A percentile compares a stretch with the other conserved stretches of the same genome.
Conservation (phyloP, 169 alveolate genomes). For the Condylostoma magnum region DNA sequence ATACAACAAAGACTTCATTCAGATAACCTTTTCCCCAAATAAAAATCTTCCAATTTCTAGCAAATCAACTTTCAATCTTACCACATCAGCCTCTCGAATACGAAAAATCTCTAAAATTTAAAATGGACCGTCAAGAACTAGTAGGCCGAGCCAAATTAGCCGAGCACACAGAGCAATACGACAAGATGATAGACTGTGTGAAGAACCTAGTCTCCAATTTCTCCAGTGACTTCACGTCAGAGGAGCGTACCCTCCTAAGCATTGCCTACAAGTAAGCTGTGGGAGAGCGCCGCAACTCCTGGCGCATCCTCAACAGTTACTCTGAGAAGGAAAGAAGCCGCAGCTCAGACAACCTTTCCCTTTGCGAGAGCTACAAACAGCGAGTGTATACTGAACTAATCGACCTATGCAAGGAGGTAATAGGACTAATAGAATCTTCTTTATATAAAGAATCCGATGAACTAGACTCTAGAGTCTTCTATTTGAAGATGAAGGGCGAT, state of each 20-base stretch:
- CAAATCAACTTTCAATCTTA: too few species aligned
- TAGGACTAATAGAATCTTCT: conserved; percentile 83
- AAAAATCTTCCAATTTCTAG: too few species aligned
- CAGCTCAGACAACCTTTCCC: conserved; percentile 87
- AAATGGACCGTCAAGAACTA: conserved; percentile 24
- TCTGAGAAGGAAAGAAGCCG: conserved; percentile 96
- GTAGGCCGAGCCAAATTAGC: conserved; percentile 95
- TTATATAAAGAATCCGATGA: conserved; percentile 89
- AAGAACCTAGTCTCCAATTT: conserved; percentile 55
- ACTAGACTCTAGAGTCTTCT: conserved; percentile 95
- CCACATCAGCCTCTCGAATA: too few species aligned
- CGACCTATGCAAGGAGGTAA: conserved; percentile 91
- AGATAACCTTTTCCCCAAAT: too few species aligned
- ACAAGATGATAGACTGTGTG: conserved; percentile 92
- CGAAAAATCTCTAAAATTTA: background rate
- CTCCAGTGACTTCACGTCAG: conserved; percentile 90
- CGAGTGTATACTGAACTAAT: conserved; percentile 94
- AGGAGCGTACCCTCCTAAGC: conserved; percentile 94
- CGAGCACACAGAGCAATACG: conserved; percentile 99
- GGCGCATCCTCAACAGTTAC: conserved; percentile 95
- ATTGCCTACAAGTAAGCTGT: conserved; percentile 99
- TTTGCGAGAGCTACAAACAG: conserved; percentile 89
- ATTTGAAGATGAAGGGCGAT: conserved; percentile 99
- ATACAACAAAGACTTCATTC: too few species aligned
- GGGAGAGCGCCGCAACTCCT: conserved; percentile 97